Conservation (phyloP, 1,284 basidiomycete genomes). For the Ceratobasidium sp. region DNA sequence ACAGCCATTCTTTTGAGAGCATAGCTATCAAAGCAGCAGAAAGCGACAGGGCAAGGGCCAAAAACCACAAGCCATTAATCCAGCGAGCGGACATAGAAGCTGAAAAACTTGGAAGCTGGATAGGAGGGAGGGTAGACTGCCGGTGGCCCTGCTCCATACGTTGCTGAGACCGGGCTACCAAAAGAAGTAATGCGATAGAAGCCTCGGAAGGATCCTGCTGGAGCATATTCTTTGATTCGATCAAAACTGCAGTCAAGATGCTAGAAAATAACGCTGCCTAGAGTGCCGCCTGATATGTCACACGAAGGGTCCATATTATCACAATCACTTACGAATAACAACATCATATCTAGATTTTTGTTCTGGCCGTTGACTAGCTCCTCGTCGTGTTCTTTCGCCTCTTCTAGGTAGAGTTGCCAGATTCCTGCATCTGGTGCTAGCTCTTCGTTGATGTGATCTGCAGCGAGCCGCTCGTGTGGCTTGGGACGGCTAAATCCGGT, state of each 20-base stretch:
- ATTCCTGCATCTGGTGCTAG: background rate
- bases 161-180: background rate
- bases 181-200: background rate
- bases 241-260: conserved; percentile 15
- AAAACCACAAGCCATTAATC: conserved; percentile 35
- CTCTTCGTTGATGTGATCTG: background rate
- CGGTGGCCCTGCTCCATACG: conserved; percentile 1
- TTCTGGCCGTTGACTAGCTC: background rate
- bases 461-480: background rate
- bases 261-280: conserved; percentile 31
- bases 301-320: background rate
- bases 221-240: conserved; percentile 5
- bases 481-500: background rate
- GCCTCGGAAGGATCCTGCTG: background rate
- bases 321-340: background rate
- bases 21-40: conserved; percentile 1
- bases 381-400: background rate
- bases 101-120: background rate
- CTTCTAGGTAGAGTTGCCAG: conserved; percentile 1
- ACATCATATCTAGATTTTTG: conserved; percentile 9
- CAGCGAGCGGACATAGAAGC: background rate
- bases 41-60: conserved; percentile 18
- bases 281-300: background rate
- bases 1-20: conserved; percentile 35
- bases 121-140: background rate